A percentile compares a stretch with the other conserved stretches of the same genome.
Evolutionary conservation across 164 flowering plant species (phyloP).

Genomic region (Protea cynaroides): DNA sequence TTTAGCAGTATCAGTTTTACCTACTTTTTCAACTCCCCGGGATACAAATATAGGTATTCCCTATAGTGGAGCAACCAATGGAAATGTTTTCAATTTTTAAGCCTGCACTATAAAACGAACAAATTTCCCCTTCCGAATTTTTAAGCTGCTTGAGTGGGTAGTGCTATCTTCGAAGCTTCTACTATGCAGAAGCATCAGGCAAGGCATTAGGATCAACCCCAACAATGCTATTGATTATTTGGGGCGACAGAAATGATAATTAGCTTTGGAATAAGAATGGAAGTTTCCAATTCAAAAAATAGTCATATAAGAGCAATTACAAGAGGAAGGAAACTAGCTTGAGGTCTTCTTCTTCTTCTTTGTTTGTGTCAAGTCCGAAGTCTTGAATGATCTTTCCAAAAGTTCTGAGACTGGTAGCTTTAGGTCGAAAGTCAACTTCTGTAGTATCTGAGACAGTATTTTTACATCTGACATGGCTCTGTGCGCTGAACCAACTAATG

Average conservation of each 20-base stretch:
- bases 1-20: too few species aligned
- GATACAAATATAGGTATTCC: too few species aligned
- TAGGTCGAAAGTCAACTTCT: conserved; percentile 52
- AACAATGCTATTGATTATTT: too few species aligned
- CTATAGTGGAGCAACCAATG: too few species aligned
- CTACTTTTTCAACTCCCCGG: too few species aligned
- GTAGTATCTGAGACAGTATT: conserved; percentile 46
- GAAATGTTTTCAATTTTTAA: too few species aligned
- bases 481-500: conserved; percentile 59
- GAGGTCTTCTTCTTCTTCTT: conserved; percentile 39
- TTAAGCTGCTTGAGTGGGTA: too few species aligned
- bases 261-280: neutral
- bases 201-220: neutral
- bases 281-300: neutral
- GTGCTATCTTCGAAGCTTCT: too few species aligned
- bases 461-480: conserved; percentile 82
- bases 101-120: too few species aligned
- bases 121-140: too few species aligned
- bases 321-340: neutral
- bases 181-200: too few species aligned
- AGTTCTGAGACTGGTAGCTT: conserved; percentile 50
- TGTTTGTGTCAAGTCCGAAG: conserved; percentile 25
- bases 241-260: too few species aligned
- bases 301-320: neutral
- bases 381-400: conserved; percentile 44